Evolutionary conservation across 305 asterid species (phyloP).

Genomic region (Fraxinus xanthoxyloides): DNA sequence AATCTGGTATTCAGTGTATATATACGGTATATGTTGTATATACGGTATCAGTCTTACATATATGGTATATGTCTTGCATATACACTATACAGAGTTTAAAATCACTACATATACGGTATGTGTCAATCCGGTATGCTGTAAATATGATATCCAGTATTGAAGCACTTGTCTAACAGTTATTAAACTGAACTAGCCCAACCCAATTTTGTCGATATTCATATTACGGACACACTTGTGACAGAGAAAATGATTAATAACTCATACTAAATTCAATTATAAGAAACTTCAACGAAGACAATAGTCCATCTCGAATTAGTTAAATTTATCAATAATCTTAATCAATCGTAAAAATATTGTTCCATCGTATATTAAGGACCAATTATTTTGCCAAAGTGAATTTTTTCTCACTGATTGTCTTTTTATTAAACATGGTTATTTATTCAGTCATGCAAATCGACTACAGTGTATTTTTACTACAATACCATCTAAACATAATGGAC

Average conservation of each 20-base stretch:
- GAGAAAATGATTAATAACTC: neutral
- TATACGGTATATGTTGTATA: no score
- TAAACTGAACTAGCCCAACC: neutral
- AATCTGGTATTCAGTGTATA: no score
- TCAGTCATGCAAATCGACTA: neutral
- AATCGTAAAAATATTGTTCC: neutral
- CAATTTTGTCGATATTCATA: neutral
- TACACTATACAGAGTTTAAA: no score
- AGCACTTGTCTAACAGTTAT: no score
- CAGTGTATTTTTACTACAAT: no score
- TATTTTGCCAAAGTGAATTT: no score
- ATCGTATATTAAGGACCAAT: neutral
- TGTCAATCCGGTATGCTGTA: no score
- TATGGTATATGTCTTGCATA: no score
- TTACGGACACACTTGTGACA: neutral
- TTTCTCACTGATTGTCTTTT: no score
- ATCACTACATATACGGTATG: no score
- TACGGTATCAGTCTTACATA: no score
- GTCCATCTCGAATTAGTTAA: neutral
- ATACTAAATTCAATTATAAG: neutral
- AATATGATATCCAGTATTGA: no score
- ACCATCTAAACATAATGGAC: neutral
- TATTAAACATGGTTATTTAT: neutral
- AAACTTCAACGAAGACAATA: neutral
- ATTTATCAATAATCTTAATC: neutral